Conservation (phyloP, 805 yeast species). For the Diddensiella caesifluorescens region DNA sequence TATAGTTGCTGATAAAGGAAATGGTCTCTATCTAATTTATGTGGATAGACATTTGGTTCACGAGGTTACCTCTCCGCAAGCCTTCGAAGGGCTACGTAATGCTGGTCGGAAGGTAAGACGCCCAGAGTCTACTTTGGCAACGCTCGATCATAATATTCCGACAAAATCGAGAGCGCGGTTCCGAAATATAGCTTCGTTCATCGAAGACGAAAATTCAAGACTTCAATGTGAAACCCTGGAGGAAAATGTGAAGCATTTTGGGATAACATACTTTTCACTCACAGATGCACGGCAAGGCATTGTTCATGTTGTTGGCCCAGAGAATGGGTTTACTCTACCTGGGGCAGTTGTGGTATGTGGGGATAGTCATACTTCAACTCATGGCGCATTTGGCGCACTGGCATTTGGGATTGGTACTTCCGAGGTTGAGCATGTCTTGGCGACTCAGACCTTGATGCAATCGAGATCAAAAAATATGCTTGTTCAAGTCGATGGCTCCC, state of each 20-base stretch:
- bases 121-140: conserved; percentile 82
- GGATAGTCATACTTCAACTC: conserved; percentile 96
- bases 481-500: conserved; percentile 74
- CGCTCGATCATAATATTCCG: conserved; percentile 96
- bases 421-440: conserved; percentile 96
- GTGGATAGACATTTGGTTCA: conserved; percentile 96
- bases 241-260: conserved; percentile 83
- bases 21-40: conserved; percentile 74
- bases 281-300: conserved; percentile 91
- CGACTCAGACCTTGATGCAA: conserved; percentile 89
- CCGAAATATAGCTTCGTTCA: conserved; percentile 68
- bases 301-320: conserved; percentile 97
- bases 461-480: conserved; percentile 94
- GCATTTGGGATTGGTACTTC: conserved; percentile 99
- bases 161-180: conserved; percentile 75
- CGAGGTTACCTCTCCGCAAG: conserved; percentile 98
- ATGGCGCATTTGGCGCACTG: conserved; percentile 94
- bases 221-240: conserved; percentile 89
- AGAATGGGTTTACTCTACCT: conserved; percentile 95
- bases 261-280: conserved; percentile 90
- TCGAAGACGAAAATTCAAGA: conserved; percentile 84
- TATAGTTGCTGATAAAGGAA: conserved; percentile 77
- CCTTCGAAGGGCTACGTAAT: conserved; percentile 86
- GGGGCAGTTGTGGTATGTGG: conserved; percentile 99
- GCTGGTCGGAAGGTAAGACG: conserved; percentile 89